These are phyloP conservation scores for Triadica sebifera DNA, from an alignment of 345 rosid genomes.

Conservation along the genomic window DNA sequence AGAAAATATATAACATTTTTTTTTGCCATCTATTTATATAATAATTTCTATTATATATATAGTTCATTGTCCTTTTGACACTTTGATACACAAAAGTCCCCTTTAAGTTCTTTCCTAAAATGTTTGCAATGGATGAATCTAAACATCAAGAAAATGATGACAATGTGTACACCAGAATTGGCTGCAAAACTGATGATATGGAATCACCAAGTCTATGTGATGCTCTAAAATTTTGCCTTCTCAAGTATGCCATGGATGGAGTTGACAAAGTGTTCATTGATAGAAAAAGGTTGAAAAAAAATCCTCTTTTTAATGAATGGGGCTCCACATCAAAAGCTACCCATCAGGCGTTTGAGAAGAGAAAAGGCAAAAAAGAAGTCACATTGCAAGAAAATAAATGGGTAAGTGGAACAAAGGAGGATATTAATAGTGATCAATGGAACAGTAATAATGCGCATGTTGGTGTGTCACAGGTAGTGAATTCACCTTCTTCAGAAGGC, in stretches of 20 bases:
- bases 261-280: conserved; percentile 30
- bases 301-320: neutral
- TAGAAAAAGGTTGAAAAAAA: conserved; percentile 12
- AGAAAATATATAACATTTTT: too few relatives aligned
- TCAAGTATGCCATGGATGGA: conserved; percentile 25
- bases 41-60: too few relatives aligned
- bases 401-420: neutral
- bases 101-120: too few relatives aligned
- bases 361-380: neutral
- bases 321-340: too few relatives aligned
- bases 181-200: too few relatives aligned
- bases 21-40: too few relatives aligned
- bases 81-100: too few relatives aligned
- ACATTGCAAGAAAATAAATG: neutral
- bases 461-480: conserved; percentile 6
- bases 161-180: too few relatives aligned
- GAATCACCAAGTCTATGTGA: neutral
- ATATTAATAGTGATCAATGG: neutral
- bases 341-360: too few relatives aligned
- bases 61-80: too few relatives aligned
- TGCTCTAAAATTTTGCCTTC: conserved; percentile 15
- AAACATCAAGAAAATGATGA: too few relatives aligned
- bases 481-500: conserved; percentile 4
- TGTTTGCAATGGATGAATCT: too few relatives aligned
- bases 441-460: neutral